A percentile compares a stretch with the other conserved stretches of the same genome.
Evolutionary conservation across 2,329 filamentous ascomycete genomes (phyloP).

Genomic region (Fusarium subtropicale): DNA sequence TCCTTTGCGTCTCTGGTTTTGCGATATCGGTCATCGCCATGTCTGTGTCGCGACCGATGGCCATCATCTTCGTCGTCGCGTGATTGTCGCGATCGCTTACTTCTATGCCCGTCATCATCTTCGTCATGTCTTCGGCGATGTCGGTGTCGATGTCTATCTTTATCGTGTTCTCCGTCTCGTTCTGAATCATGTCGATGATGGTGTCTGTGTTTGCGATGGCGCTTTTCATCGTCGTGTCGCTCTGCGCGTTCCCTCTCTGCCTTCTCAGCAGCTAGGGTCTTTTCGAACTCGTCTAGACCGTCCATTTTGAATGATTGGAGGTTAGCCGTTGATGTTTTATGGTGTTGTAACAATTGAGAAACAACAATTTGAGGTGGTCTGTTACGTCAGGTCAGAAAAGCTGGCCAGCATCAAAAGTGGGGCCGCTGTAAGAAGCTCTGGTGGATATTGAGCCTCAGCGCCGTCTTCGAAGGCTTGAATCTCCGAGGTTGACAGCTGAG

Average conservation of each 20-base stretch:
- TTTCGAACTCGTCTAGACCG: slow-evolving; percentile 80
- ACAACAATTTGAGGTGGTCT: neutral
- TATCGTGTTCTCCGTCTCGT: slow-evolving; percentile 40
- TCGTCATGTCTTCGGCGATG: slow-evolving; percentile 45
- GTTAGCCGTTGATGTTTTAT: neutral
- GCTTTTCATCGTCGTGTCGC: slow-evolving; percentile 57
- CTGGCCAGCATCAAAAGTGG: slow-evolving; percentile 18
- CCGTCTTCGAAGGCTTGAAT: neutral
- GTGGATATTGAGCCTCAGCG: neutral
- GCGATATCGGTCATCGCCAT: slow-evolving; percentile 46
- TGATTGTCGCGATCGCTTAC: slow-evolving; percentile 47
- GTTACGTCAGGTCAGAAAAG: slow-evolving; percentile 40
- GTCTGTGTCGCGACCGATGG: slow-evolving; percentile 55
- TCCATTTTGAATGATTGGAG: slow-evolving; percentile 56
- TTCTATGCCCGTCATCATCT: slow-evolving; percentile 49
- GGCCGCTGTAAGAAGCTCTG: neutral
- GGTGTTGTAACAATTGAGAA: neutral
- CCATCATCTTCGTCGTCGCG: slow-evolving; percentile 57
- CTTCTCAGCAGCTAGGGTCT: slow-evolving; percentile 75
- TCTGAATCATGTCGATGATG: slow-evolving; percentile 58
- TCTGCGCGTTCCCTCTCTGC: slow-evolving; percentile 62
- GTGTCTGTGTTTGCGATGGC: slow-evolving; percentile 58
- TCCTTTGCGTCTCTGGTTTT: slow-evolving; percentile 62
- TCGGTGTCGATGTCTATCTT: slow-evolving; percentile 34
- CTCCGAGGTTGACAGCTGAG: too few relatives aligned